These are phyloP conservation scores for Tylopilus sp. DNA, from an alignment of 1,284 basidiomycete species.

Conservation along the genomic window DNA sequence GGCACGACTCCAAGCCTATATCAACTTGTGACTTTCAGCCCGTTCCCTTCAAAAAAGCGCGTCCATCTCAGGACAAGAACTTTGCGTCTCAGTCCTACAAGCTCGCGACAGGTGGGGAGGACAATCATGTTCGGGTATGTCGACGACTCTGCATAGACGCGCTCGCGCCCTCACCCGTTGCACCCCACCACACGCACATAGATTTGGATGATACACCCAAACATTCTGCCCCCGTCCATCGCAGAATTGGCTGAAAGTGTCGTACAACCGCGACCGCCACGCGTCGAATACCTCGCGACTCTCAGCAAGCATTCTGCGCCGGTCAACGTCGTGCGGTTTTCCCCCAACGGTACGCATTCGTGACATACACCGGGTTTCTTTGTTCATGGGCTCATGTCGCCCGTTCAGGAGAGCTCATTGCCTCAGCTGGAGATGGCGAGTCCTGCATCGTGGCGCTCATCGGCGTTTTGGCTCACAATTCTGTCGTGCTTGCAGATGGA, in stretches of 20 bases:
- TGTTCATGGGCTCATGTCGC: neutral
- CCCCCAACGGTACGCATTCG: slow-evolving; percentile 75
- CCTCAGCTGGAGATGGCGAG: slow-evolving; percentile 92
- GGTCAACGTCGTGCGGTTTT: slow-evolving; percentile 96
- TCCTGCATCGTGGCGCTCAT: slow-evolving; percentile 14
- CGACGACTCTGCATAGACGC: slow-evolving; percentile 8
- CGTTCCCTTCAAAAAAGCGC: slow-evolving; percentile 68
- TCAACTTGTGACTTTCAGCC: slow-evolving; percentile 94
- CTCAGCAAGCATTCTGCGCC: slow-evolving; percentile 90
- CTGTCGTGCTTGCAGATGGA: slow-evolving; percentile 64
- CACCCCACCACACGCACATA: slow-evolving; percentile 31
- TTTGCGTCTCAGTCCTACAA: slow-evolving; percentile 72
- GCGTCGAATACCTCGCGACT: slow-evolving; percentile 94
- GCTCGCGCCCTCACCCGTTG: slow-evolving; percentile 9
- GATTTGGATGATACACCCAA: slow-evolving; percentile 94
- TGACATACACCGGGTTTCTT: neutral
- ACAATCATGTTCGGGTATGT: slow-evolving; percentile 93
- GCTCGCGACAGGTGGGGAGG: slow-evolving; percentile 93
- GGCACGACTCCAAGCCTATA: slow-evolving; percentile 94
- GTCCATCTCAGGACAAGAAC: slow-evolving; percentile 60
- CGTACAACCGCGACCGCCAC: slow-evolving; percentile 64
- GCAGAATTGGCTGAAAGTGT: slow-evolving; percentile 46
- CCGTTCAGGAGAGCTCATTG: slow-evolving; percentile 73
- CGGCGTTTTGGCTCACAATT: slow-evolving; percentile 9
- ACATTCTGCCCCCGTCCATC: slow-evolving; percentile 70